Evolutionary conservation across 2,329 filamentous ascomycete genomes (phyloP), one percentile per base, ranked within the genome.

Genomic region (Pseudogymnoascus sp.): DNA sequence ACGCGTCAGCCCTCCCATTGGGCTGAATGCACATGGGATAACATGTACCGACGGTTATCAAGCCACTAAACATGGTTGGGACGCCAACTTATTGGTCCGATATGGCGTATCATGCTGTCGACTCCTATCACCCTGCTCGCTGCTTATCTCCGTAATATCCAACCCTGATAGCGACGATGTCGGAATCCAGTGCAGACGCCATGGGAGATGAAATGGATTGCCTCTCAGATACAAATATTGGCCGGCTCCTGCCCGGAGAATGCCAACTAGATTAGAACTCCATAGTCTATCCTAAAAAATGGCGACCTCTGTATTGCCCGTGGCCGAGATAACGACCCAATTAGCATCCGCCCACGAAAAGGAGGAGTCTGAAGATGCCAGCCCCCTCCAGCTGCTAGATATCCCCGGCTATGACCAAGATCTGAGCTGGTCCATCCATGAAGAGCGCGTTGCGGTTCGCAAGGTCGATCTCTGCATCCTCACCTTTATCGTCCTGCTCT

Each of bases 321-420:
- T 74, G 1, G 64, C 75, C 21, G 69, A 73, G 7, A 76, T 75
- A 72, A 75, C 73, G 15, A 75, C 71, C 0, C 75, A 75, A 17
- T 7, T 40, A 7, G 44, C 23, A 9, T 31, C 46, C 3, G 29
- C 46, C 4, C 38, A 29, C 4, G 46, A 46, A 42, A 62, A 46
- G 26, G 31, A n/a, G 2, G 9, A 62, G 17, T 17, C 31, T 50
- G 19, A 53, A 19, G 40, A 53, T 50, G 46, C 17, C 19, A 31
- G 11, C 53, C 21, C 17, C 23, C 37, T 26, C 31, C n/a, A 60
- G 44, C 44, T 56, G 11, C 44, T 56, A 1, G 53, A 40, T 5
- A 37, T 63, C 56, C 62, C 62, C 17, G 62, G 62, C 53, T 63
- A 61, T 35, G 62, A 63, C 19, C 11, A 31, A 19, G 23, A 42